Evolutionary conservation across 257 asterid species (phyloP).

Genomic region (Ligustrum vulgare): DNA sequence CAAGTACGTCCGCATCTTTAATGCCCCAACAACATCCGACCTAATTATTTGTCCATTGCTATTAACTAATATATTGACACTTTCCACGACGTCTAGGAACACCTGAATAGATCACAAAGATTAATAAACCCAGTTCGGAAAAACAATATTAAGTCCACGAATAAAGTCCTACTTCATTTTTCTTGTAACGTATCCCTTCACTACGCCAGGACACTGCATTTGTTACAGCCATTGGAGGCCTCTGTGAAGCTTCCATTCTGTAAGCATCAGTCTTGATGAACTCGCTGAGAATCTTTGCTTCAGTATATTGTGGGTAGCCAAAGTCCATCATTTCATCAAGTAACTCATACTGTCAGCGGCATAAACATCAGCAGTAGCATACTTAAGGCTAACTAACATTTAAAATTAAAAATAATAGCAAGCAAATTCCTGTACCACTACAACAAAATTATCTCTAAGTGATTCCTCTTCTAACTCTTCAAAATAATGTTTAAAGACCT

Average conservation of each 20-base stretch:
- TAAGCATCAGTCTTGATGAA: constrained; percentile 99
- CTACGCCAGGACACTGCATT: constrained; percentile 99
- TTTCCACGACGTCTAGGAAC: constrained; percentile 53
- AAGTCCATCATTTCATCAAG: constrained; percentile 99
- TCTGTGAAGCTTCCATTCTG: constrained; percentile 95
- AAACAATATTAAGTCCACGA: constrained; percentile 8
- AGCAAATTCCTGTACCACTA: constrained; percentile 69
- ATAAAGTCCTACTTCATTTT: constrained; percentile 75
- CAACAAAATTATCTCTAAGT: constrained; percentile 96
- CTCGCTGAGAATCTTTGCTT: constrained; percentile 98
- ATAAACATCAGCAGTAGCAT: constrained; percentile 22
- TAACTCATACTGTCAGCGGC: constrained; percentile 72
- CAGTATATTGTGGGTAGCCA: constrained; percentile 98
- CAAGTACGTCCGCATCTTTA: constrained; percentile 57
- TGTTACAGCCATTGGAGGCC: constrained; percentile 99
- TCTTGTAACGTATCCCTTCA: constrained; percentile 94
- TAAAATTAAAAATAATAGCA: constrained; percentile 21
- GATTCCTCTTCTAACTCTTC: constrained; percentile 99
- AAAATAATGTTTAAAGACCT: constrained; percentile 98
- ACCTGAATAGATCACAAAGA: constrained; percentile 58
- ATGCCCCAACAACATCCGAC: constrained; percentile 52
- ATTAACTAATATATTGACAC: constrained; percentile 47
- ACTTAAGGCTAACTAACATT: constrained; percentile 6
- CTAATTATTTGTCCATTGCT: constrained; percentile 53
- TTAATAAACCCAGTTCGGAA: constrained; percentile 21